Percentiles rank a stretch among this genome's conserved stretches.
These are phyloP conservation scores for Puccinia brachypodii DNA, from an alignment of 1,284 basidiomycete genomes.

Conservation along the genomic window DNA sequence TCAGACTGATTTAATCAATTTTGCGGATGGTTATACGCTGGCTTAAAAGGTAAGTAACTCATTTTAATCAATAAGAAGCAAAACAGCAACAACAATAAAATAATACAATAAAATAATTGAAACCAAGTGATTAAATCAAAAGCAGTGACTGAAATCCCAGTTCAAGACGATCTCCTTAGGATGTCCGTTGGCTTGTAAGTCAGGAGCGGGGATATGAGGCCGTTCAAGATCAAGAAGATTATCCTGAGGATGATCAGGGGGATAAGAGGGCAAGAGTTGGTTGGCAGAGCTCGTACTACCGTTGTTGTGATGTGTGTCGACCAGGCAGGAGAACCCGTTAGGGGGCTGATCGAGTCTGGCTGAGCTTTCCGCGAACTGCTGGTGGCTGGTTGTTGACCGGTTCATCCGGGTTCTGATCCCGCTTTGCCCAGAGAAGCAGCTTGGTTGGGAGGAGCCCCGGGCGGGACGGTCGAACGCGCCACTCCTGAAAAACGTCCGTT, in stretches of 20 bases:
- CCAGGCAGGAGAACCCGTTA: neutral
- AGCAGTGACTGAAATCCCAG: slow-evolving; percentile 46
- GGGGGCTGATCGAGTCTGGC: neutral
- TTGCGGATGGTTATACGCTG: no score
- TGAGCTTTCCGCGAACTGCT: slow-evolving; percentile 20
- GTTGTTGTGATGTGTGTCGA: neutral
- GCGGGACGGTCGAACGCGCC: slow-evolving; percentile 16
- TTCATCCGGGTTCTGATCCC: slow-evolving; percentile 23
- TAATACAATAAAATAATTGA: neutral
- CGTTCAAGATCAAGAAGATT: neutral
- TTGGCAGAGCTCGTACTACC: neutral
- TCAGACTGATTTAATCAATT: no score
- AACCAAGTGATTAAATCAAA: neutral
- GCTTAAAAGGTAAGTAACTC: no score
- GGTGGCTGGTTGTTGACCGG: neutral
- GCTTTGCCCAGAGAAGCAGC: neutral
- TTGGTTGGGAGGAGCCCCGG: neutral
- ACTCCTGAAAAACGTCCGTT: slow-evolving; percentile 40
- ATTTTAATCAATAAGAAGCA: neutral
- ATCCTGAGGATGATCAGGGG: neutral
- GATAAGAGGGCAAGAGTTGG: neutral
- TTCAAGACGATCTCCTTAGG: slow-evolving; percentile 37
- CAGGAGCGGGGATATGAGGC: neutral
- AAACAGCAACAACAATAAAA: neutral
- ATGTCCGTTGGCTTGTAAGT: neutral